Evolutionary conservation across 2,329 filamentous ascomycete species (phyloP).

Genomic region (Alternaria alternata): DNA sequence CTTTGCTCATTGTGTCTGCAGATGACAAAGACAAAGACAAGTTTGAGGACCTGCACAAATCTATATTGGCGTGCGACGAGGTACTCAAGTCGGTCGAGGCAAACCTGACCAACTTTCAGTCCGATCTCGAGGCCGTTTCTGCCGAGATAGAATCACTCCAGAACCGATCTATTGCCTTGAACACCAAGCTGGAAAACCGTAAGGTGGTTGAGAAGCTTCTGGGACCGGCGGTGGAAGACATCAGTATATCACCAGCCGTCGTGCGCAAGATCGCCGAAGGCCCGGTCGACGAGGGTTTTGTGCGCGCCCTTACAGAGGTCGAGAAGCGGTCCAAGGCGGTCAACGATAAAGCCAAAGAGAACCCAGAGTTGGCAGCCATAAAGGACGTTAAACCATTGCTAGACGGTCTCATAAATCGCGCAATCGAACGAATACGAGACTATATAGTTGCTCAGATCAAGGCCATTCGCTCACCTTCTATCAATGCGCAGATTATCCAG

Average conservation of each 20-base stretch:
- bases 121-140: constrained; percentile 89
- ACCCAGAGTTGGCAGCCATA: constrained; percentile 72
- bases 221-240: constrained; percentile 87
- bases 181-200: constrained; percentile 85
- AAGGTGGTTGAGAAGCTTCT: constrained; percentile 88
- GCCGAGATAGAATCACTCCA: constrained; percentile 95
- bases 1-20: constrained; percentile 47
- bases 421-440: constrained; percentile 92
- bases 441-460: constrained; percentile 95
- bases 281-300: constrained; percentile 87
- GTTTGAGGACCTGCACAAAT: constrained; percentile 89
- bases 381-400: constrained; percentile 86
- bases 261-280: constrained; percentile 89
- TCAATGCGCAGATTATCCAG: constrained; percentile 96
- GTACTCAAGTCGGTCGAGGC: constrained; percentile 91
- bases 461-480: constrained; percentile 89
- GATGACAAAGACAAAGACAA: constrained; percentile 83
- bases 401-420: constrained; percentile 84
- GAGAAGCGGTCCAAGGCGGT: constrained; percentile 79
- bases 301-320: constrained; percentile 81
- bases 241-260: constrained; percentile 84
- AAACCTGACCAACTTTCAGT: constrained; percentile 91
- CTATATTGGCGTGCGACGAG: constrained; percentile 89
- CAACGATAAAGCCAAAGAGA: constrained; percentile 70
- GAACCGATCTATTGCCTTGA: constrained; percentile 82